Base-by-base conservation (phyloP, 2,329 filamentous ascomycete genomes). In the Capronia epimyces region DNA sequence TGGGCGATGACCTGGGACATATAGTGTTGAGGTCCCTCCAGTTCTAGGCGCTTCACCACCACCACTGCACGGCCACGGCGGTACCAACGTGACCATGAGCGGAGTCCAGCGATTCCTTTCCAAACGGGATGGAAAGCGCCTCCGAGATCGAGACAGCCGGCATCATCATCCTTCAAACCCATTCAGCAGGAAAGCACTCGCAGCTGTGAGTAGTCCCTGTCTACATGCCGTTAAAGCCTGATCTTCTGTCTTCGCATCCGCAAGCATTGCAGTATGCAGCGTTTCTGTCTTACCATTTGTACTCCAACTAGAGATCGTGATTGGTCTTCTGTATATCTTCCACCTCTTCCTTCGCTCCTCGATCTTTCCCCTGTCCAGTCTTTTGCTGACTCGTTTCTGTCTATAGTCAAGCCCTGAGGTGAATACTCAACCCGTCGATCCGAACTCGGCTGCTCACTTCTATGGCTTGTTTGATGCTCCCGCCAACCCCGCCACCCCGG, bases 61-160 rank as follows among this genome's bases (percentile, higher is more conserved):
- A 27, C 25, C n/a, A 8, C 7, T 3, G n/a, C 13, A 32, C 29
- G 13, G 12, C 7, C 7, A 6, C n/a, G 29, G 7, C 12, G 3
- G 15, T 32, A 15, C 22, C 34, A 16, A 25, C 24, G 43, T 13
- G 45, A 29, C 36, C 16, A 72, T 71, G 69, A 70, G 66, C 60
- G 66, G 69, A 1, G 68, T 72, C 46, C 69, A 70, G 49, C 63
- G 66, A 32, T 70, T 72, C 48, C 64, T 72, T 47, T 68, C 67
- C 3, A 66, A 64, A 46, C 66, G 69, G 34, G 69, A 71, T 50
- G 66, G 62, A 45, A 60, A 65, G 43, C 63, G 60, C 44, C 61
- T 45, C 42, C 50, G 49, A 10, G 49, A 50, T 2, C 34, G 43
- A 10, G 46, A 42, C 29, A 31, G 34, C 42, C 34, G 22, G 8